phyloP scores from a whole-genome alignment of 257 asterid species.

The Penstemon eatonii region DNA sequence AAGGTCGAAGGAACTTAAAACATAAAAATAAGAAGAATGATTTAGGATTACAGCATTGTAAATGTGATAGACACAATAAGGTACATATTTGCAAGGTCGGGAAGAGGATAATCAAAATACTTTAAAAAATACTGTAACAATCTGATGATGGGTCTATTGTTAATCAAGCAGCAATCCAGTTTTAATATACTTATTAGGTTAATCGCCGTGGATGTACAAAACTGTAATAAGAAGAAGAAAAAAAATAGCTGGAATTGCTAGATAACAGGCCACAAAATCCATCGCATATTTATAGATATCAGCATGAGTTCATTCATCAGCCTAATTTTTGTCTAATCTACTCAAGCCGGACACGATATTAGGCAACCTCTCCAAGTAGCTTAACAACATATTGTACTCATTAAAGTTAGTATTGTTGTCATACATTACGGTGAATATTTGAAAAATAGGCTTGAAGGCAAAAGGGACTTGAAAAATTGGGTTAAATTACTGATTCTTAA shows the following conservation, averaged over 20 bases:
- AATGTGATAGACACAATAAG: neutral
- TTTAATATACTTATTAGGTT: neutral
- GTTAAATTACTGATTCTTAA: too few species aligned
- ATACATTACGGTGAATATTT: neutral
- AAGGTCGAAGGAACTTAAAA: neutral
- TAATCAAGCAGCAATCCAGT: neutral
- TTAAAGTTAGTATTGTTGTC: neutral
- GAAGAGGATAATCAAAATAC: neutral
- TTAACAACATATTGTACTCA: neutral
- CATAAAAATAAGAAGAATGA: slow-evolving; percentile 13
- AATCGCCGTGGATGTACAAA: neutral
- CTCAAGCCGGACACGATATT: neutral
- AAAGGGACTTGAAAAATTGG: too few species aligned
- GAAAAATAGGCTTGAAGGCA: neutral
- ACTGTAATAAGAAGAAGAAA: neutral
- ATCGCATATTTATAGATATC: neutral
- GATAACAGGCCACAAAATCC: neutral
- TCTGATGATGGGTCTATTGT: neutral
- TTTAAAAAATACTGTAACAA: neutral
- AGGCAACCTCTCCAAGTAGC: neutral
- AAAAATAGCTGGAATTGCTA: neutral
- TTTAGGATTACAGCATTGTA: slow-evolving; percentile 4
- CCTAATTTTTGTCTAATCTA: neutral
- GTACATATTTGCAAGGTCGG: neutral
- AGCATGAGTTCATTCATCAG: neutral